These are phyloP conservation scores for Heliocybe sulcata DNA, from an alignment of 1,284 basidiomycete genomes.

Conservation along the genomic window DNA sequence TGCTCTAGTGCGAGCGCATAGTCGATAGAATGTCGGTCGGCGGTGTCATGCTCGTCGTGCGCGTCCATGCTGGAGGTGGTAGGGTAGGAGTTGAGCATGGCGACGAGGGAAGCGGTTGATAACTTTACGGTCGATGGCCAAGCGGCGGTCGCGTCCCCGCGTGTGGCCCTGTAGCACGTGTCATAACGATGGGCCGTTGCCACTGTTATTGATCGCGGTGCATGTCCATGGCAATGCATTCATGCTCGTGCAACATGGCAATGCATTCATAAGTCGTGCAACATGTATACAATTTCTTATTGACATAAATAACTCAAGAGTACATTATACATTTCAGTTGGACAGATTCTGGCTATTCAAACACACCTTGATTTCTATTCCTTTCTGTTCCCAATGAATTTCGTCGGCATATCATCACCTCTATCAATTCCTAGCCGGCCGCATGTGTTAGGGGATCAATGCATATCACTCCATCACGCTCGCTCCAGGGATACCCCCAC, in stretches of 20 bases:
- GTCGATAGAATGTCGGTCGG: constrained; percentile 58
- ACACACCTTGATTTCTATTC: background rate
- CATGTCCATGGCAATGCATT: background rate
- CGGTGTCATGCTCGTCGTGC: background rate
- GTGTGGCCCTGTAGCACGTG: background rate
- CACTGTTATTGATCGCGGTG: background rate
- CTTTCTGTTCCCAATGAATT: background rate
- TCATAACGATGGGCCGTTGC: background rate
- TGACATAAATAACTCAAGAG: constrained; percentile 2
- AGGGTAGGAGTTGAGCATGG: background rate
- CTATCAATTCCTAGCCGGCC: constrained; percentile 5
- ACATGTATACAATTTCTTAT: background rate
- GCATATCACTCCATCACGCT: constrained; percentile 84
- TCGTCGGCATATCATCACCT: background rate
- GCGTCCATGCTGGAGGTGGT: background rate
- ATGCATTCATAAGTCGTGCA: background rate
- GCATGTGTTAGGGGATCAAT: constrained; percentile 78
- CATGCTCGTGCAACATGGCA: background rate
- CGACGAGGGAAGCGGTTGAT: background rate
- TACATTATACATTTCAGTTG: background rate
- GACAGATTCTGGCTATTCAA: background rate
- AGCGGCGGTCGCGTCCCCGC: constrained; percentile 1
- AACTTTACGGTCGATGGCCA: background rate
- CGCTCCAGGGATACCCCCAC: constrained; percentile 96
- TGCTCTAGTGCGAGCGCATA: constrained; percentile 69